Percentiles rank a stretch among this genome's conserved stretches.
These are phyloP conservation scores for Blastosporella zonata DNA, from an alignment of 1,284 basidiomycete genomes.

Conservation along the genomic window DNA sequence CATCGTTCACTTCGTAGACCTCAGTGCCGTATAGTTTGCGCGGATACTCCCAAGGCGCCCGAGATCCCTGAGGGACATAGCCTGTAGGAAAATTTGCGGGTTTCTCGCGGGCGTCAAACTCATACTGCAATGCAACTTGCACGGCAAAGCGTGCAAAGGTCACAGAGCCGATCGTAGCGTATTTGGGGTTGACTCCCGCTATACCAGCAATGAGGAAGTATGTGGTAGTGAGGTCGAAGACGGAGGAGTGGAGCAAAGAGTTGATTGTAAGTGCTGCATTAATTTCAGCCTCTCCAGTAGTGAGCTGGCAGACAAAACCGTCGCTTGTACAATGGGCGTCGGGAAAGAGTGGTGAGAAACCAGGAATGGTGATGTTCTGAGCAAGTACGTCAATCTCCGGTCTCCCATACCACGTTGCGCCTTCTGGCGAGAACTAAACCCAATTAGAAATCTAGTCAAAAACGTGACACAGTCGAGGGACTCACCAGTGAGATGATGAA, in stretches of 20 bases:
- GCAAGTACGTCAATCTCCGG: conserved; percentile 13
- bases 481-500: conserved; percentile 11
- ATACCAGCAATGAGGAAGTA: conserved; percentile 16
- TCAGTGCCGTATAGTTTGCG: conserved; percentile 12
- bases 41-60: conserved; percentile 13
- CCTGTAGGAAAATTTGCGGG: conserved; percentile 12
- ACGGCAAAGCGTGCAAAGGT: conserved; percentile 15
- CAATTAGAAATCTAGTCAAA: background rate
- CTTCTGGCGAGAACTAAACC: conserved; percentile 9
- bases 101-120: conserved; percentile 17
- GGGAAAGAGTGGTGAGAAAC: conserved; percentile 9
- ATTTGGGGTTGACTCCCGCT: conserved; percentile 13
- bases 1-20: conserved; percentile 15
- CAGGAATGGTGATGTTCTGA: conserved; percentile 12
- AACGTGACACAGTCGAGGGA: background rate
- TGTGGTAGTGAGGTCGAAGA: conserved; percentile 13
- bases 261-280: conserved; percentile 15
- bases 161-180: conserved; percentile 15
- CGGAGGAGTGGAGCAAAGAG: conserved; percentile 12
- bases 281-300: conserved; percentile 17
- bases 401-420: conserved; percentile 10
- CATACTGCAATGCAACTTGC: conserved; percentile 14
- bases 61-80: conserved; percentile 13
- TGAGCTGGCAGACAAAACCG: conserved; percentile 11
- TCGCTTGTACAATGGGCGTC: conserved; percentile 13